phyloP scores from a whole-genome alignment of 257 asterid species.

The Solanum paucissectum region DNA sequence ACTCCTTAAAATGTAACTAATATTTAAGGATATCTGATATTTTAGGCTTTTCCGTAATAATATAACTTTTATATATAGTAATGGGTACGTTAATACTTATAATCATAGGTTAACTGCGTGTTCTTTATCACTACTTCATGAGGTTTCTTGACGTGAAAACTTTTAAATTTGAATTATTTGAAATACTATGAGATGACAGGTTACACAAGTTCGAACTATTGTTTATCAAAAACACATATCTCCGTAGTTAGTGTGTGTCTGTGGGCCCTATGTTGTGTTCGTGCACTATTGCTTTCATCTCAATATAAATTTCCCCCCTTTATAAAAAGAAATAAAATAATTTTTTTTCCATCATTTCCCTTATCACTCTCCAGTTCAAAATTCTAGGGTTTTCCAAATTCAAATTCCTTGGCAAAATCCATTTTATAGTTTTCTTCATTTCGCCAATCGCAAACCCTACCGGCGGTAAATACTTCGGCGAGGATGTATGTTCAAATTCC shows the following conservation, averaged over 20 bases:
- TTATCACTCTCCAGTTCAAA: background rate
- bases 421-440: background rate
- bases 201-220: too few relatives aligned
- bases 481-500: background rate
- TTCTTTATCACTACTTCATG: background rate
- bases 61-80: too few relatives aligned
- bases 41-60: too few relatives aligned
- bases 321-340: background rate
- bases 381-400: constrained; percentile 1
- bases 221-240: background rate
- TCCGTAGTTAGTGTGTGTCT: background rate
- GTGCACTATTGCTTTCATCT: background rate
- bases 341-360: background rate
- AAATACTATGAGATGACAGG: background rate
- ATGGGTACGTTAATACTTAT: background rate
- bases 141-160: background rate
- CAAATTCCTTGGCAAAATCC: background rate
- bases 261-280: background rate
- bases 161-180: background rate
- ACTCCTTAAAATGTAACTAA: background rate
- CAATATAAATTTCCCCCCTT: background rate
- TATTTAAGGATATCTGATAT: background rate
- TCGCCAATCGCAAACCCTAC: background rate
- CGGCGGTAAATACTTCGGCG: background rate
- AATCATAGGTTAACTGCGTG: background rate